Evolutionary conservation across 2,329 filamentous ascomycete species (phyloP).

Genomic region (Dactylellina cionopaga): DNA sequence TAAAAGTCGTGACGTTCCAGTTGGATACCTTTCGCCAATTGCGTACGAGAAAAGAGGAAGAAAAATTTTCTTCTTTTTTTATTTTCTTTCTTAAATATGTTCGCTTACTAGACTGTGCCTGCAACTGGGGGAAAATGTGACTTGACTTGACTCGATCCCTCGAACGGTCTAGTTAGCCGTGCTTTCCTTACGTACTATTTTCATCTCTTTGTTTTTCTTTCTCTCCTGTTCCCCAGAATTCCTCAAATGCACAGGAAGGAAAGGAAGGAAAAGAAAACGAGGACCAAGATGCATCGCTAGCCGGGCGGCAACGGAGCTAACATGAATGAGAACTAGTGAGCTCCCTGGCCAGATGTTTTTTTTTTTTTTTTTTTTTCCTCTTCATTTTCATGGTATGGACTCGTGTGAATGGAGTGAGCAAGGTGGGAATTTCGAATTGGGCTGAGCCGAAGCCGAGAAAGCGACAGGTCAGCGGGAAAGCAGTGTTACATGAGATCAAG

Average conservation of each 20-base stretch:
- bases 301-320: background rate
- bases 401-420: background rate
- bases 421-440: constrained; percentile 1
- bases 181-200: too few relatives aligned
- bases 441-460: constrained; percentile 52
- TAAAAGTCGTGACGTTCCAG: background rate
- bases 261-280: too few relatives aligned
- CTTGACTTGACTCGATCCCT: background rate
- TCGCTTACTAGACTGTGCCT: constrained; percentile 12
- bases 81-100: background rate
- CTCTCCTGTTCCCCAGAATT: background rate
- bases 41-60: background rate
- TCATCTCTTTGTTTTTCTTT: too few relatives aligned
- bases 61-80: constrained; percentile 15
- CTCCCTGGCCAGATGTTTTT: constrained; percentile 4
- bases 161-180: too few relatives aligned
- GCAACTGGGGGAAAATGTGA: constrained; percentile 15
- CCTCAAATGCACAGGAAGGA: too few relatives aligned
- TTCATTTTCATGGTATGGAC: background rate
- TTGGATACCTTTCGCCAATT: background rate
- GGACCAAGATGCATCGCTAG: too few relatives aligned
- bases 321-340: background rate
- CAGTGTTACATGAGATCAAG: constrained; percentile 49
- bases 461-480: constrained; percentile 52
- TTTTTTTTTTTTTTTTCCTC: background rate